These are phyloP conservation scores for Carallia brachiata DNA, from an alignment of 345 rosid species.

Conservation along the genomic window DNA sequence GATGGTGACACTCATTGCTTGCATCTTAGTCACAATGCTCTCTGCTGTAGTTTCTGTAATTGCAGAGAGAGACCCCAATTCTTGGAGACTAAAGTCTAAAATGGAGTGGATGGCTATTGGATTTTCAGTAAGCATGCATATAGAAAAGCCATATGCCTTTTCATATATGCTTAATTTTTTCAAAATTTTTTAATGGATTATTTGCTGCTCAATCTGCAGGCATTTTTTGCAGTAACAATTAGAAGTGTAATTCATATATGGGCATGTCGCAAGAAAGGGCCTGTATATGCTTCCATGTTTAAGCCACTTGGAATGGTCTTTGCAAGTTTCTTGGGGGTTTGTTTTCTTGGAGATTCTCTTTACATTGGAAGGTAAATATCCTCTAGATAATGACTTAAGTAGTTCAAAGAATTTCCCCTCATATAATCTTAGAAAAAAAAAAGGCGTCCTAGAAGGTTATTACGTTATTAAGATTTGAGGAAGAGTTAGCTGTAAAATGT, in stretches of 20 bases:
- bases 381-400: no score
- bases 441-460: no score
- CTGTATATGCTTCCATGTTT: constrained; percentile 24
- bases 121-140: constrained; percentile 15
- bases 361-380: constrained; percentile 33
- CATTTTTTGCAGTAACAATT: constrained; percentile 21
- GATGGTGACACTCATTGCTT: constrained; percentile 2
- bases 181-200: background rate
- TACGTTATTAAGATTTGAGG: no score
- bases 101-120: constrained; percentile 1
- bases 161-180: background rate
- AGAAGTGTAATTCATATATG: constrained; percentile 29
- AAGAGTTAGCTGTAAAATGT: no score
- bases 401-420: no score
- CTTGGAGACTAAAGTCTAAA: constrained; percentile 18
- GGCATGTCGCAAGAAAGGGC: constrained; percentile 28
- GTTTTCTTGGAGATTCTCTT: constrained; percentile 40
- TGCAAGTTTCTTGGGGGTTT: constrained; percentile 25
- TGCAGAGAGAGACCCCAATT: constrained; percentile 22
- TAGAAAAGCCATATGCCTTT: background rate
- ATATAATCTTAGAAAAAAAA: no score
- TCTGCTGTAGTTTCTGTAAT: constrained; percentile 23
- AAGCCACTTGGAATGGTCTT: constrained; percentile 31
- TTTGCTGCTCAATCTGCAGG: constrained; percentile 16
- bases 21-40: constrained; percentile 24